Evolutionary conservation across 495 filamentous ascomycete genomes (phyloP).

Genomic region (Viridothelium virens): DNA sequence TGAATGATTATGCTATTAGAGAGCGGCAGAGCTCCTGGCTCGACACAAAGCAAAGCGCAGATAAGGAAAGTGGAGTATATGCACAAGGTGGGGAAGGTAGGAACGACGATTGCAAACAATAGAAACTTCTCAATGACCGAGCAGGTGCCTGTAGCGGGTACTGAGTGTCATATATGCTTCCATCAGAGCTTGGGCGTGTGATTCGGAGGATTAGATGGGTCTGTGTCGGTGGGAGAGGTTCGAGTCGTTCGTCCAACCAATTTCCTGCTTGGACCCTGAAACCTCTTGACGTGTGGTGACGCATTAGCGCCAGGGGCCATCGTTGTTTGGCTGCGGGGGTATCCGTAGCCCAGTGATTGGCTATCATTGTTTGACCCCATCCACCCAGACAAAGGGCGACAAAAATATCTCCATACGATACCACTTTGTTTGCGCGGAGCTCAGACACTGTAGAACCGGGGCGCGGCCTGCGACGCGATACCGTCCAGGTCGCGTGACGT

Average conservation of each 20-base stretch:
- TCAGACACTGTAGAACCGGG: background rate
- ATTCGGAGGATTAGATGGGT: background rate
- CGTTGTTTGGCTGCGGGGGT: background rate
- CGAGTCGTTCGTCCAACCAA: background rate
- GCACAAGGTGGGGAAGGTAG: background rate
- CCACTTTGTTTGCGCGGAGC: background rate
- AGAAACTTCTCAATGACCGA: background rate
- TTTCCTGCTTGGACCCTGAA: conserved; percentile 6
- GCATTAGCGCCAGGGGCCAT: conserved; percentile 2
- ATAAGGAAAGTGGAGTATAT: background rate
- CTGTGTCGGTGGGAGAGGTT: background rate
- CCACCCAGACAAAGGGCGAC: background rate
- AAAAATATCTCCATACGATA: background rate
- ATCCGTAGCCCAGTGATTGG: background rate
- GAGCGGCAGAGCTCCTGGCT: background rate
- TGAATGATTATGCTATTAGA: background rate
- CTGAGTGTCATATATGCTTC: conserved; percentile 3
- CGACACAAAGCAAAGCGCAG: background rate
- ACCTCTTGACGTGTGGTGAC: conserved; percentile 1
- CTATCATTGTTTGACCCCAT: background rate
- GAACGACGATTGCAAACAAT: background rate
- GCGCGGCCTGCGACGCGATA: background rate
- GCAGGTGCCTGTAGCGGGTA: background rate
- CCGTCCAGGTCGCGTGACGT: background rate
- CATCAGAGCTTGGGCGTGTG: background rate